Evolutionary conservation across 164 flowering plant species (phyloP), one percentile per base, ranked within the genome.

Genomic region (Platanus orientalis): DNA sequence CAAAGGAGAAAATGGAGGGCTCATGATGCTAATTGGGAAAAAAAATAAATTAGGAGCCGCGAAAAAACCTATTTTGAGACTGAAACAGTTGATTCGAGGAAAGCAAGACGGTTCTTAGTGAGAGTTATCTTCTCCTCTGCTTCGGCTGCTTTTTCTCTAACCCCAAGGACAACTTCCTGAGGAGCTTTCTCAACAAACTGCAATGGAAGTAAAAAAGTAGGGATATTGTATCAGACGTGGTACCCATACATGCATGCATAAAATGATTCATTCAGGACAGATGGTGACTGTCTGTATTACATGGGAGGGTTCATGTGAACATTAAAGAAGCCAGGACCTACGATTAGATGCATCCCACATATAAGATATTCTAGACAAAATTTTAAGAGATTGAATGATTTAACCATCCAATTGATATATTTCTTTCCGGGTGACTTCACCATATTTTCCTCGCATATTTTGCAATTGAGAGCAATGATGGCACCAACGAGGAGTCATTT

Each of bases 131-230:
- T 93, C 80, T 93, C 98, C 69, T 85, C 87, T 57, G 89, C 84
- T 78, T 90, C 96, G 26, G 80, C 84, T 55, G 87, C 89, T 67
- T 93, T 93, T 57, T 88, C 96, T 60, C 68, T 77, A 25, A 85
- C 94, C 40, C 83, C 90, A 60, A 75, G 80, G 17, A 93, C 94
- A 54, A 93, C 66, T 60, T 88, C 86, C 77, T 83, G 85, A 0
- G 98, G 96, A 49, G 98, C 98, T 73, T 84, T 90, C 76, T 86
- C 92, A 58, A 88, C 78, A 79, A 93, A 93, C 96, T 93, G 80
- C 82, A 79, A n/a, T n/a, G n/a, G n/a, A 39, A 39, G 30, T 21
- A 57, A 20, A 52, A 27, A 62, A n/a, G n/a, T 24, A 4, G 16
- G 32, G 5, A 53, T 6, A 23, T 21, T 40, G 48, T 54, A 7